Evolutionary conservation across 2,329 filamentous ascomycete genomes (phyloP).

Genomic region (Coniochaeta sp.): DNA sequence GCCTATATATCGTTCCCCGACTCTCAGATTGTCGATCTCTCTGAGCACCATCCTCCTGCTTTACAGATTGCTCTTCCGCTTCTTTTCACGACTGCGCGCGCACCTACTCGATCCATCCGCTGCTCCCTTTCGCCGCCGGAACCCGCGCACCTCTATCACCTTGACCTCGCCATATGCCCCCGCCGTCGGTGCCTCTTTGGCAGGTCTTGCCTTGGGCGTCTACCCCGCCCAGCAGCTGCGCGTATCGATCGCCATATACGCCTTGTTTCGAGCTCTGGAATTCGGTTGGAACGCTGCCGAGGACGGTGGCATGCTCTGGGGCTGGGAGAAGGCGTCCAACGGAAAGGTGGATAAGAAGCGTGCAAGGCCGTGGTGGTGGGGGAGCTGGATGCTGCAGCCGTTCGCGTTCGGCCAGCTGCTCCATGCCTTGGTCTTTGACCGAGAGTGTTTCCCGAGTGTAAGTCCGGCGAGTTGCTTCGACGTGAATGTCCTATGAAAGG

Average conservation of each 20-base stretch:
- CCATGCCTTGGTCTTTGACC: conserved; percentile 69
- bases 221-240: conserved; percentile 60
- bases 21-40: conserved; percentile 71
- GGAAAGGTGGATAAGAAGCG: conserved; percentile 37
- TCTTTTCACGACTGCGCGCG: conserved; percentile 71
- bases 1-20: conserved; percentile 56
- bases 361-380: conserved; percentile 72
- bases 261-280: conserved; percentile 73
- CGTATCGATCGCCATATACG: conserved; percentile 73
- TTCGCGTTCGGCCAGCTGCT: conserved; percentile 68
- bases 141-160: conserved; percentile 65
- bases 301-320: conserved; percentile 62
- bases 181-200: conserved; percentile 81
- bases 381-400: conserved; percentile 75
- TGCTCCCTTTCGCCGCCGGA: conserved; percentile 71
- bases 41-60: conserved; percentile 80
- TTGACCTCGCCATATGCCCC: conserved; percentile 81
- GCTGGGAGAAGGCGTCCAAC: conserved; percentile 39
- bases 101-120: conserved; percentile 77
- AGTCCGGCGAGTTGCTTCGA: conserved; percentile 11
- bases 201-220: conserved; percentile 74
- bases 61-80: conserved; percentile 83
- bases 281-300: conserved; percentile 81
- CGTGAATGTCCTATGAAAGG: not conserved
- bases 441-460: conserved; percentile 62